Evolutionary conservation across 768 basidiomycete genomes (phyloP).

Genomic region (Auricularia heimuer): DNA sequence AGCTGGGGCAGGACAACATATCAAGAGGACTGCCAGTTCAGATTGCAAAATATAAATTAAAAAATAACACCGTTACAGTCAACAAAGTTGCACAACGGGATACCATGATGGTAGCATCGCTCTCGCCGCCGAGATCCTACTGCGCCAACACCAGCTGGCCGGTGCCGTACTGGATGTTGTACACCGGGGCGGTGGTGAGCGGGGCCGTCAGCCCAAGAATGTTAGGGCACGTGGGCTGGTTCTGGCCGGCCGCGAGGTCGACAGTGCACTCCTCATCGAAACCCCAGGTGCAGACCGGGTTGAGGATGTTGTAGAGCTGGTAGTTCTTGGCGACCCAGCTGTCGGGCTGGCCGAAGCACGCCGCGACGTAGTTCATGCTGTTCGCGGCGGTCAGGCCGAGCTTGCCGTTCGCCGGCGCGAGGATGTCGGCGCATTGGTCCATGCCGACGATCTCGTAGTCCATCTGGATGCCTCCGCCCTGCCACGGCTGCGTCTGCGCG

Average conservation of each 20-base stretch:
- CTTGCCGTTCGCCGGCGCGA: neutral
- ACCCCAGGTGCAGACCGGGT: conserved; percentile 1
- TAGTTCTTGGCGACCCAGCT: conserved; percentile 1
- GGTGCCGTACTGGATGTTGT: conserved; percentile 1
- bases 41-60: neutral
- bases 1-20: neutral
- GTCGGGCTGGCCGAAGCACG: neutral
- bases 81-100: neutral
- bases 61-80: neutral
- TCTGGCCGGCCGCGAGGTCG: neutral
- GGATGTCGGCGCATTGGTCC: conserved; percentile 2
- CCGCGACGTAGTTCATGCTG: neutral
- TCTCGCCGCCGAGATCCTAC: neutral
- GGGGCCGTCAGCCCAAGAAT: neutral
- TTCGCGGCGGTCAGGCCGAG: neutral
- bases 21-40: neutral
- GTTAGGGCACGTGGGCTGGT: conserved; percentile 1
- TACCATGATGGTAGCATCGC: neutral
- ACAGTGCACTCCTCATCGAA: conserved; percentile 1
- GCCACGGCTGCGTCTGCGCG: neutral
- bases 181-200: neutral
- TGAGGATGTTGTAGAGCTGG: neutral
- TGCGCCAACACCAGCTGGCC: neutral
- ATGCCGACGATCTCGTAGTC: conserved; percentile 1
- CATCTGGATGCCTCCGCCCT: conserved; percentile 1